Conservation (phyloP, 2,329 filamentous ascomycete genomes). For the Aspergillus uvarum region DNA sequence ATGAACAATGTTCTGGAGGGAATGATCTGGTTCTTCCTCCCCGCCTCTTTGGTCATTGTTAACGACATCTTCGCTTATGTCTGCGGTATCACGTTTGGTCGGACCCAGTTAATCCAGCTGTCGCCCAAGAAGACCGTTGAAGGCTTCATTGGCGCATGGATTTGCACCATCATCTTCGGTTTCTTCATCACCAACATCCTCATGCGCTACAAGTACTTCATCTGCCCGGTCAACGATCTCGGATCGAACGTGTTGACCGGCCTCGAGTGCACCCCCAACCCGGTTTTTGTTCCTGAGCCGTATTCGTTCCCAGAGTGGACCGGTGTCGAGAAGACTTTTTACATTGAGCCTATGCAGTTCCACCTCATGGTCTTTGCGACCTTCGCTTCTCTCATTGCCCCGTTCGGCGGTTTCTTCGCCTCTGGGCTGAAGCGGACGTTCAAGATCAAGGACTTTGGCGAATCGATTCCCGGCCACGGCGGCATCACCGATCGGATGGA, state of each 20-base stretch:
- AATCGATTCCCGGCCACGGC: slow-evolving; percentile 95
- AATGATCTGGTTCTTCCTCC: slow-evolving; percentile 99
- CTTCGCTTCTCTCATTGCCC: slow-evolving; percentile 93
- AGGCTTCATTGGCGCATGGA: slow-evolving; percentile 92
- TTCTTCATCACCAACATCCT: slow-evolving; percentile 78
- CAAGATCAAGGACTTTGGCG: slow-evolving; percentile 99
- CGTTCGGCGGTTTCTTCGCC: slow-evolving; percentile 97
- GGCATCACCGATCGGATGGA: slow-evolving; percentile 99
- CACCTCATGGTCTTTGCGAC: slow-evolving; percentile 87
- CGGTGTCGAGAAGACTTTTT: slow-evolving; percentile 69
- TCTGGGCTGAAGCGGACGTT: slow-evolving; percentile 97
- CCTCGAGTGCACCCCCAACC: slow-evolving; percentile 85
- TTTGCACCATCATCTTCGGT: slow-evolving; percentile 88
- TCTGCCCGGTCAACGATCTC: slow-evolving; percentile 94
- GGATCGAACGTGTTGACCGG: slow-evolving; percentile 91
- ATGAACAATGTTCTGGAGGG: slow-evolving; percentile 99
- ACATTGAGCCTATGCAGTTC: slow-evolving; percentile 84
- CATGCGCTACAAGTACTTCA: slow-evolving; percentile 93
- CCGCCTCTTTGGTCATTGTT: slow-evolving; percentile 90
- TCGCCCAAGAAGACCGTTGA: slow-evolving; percentile 99
- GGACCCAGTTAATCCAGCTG: slow-evolving; percentile 94
- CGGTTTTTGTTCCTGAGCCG: slow-evolving; percentile 77
- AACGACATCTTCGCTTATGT: slow-evolving; percentile 99
- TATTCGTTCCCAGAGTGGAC: slow-evolving; percentile 73
- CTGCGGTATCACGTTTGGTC: slow-evolving; percentile 93